Conservation (phyloP, 306 rosid species). For the Dryas octopetala region DNA sequence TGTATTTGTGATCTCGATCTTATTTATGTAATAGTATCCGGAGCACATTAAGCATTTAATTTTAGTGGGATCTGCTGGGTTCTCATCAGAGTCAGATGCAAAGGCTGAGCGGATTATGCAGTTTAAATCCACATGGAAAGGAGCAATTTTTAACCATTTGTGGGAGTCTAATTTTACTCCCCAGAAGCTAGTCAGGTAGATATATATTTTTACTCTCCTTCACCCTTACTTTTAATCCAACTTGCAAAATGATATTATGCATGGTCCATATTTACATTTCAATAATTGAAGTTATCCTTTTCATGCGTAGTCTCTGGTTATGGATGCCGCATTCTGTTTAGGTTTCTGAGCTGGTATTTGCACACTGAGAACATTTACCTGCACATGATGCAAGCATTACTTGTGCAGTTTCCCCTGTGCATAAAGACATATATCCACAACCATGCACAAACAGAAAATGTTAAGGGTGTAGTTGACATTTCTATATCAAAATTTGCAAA, state of each 20-base stretch:
- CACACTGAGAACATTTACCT: not conserved
- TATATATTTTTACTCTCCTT: not conserved
- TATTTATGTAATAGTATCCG: constrained; percentile 64
- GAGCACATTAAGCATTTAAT: constrained; percentile 87
- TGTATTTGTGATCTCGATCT: constrained; percentile 31
- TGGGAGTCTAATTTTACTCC: constrained; percentile 99
- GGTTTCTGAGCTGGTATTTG: not conserved
- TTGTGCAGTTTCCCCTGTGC: no score
- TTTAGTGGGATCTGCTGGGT: constrained; percentile 88
- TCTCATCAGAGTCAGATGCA: constrained; percentile 58
- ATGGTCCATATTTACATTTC: not conserved
- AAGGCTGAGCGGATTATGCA: constrained; percentile 52
- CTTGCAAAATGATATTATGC: not conserved
- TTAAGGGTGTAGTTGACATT: no score
- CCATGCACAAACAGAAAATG: not conserved
- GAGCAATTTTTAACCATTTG: constrained; percentile 72
- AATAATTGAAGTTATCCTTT: not conserved
- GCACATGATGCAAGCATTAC: not conserved
- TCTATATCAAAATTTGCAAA: no score
- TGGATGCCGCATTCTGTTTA: not conserved
- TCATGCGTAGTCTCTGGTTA: not conserved
- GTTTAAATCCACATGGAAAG: constrained; percentile 89
- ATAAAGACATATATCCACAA: not conserved
- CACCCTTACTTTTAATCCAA: not conserved
- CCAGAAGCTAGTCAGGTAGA: constrained; percentile 69